Conservation (phyloP, 768 basidiomycete species). For the Pleurotus ostreatus region DNA sequence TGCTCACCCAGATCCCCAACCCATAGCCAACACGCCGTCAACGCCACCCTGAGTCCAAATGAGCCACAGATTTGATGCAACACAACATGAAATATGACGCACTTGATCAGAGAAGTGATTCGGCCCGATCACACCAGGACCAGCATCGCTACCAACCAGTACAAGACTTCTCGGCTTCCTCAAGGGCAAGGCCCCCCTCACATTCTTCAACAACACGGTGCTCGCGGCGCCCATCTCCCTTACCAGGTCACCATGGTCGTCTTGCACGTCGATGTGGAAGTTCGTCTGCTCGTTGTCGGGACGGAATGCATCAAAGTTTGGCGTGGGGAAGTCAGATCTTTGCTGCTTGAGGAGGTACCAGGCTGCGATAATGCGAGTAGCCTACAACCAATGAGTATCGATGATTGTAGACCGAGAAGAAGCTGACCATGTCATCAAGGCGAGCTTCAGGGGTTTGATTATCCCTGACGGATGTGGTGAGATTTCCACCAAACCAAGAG, state of each 20-base stretch:
- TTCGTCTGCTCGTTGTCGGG: conserved; percentile 51
- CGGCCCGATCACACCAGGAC: conserved; percentile 61
- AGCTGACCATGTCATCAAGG: conserved; percentile 64
- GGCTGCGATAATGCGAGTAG: conserved; percentile 68
- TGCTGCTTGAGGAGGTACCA: conserved; percentile 74
- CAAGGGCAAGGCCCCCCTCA: conserved; percentile 51
- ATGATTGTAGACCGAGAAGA: conserved; percentile 15
- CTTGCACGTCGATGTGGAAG: conserved; percentile 67
- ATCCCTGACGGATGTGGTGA: conserved; percentile 66
- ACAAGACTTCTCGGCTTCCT: conserved; percentile 54
- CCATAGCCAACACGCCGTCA: conserved; percentile 80
- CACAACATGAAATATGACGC: too few relatives aligned
- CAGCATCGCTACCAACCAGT: conserved; percentile 62
- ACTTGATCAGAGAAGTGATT: conserved; percentile 59
- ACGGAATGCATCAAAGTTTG: conserved; percentile 70
- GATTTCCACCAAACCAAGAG: conserved; percentile 64
- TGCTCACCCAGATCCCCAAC: conserved; percentile 79
- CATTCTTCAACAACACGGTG: conserved; percentile 76
- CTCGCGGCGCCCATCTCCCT: conserved; percentile 72
- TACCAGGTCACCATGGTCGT: conserved; percentile 62
- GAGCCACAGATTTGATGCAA: too few relatives aligned
- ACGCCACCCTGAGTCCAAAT: conserved; percentile 36
- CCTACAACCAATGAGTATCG: conserved; percentile 19
- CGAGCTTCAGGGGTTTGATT: conserved; percentile 63
- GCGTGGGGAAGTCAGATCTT: conserved; percentile 49